Conservation (phyloP, 768 basidiomycete species). For the Amanita subjunquillea region DNA sequence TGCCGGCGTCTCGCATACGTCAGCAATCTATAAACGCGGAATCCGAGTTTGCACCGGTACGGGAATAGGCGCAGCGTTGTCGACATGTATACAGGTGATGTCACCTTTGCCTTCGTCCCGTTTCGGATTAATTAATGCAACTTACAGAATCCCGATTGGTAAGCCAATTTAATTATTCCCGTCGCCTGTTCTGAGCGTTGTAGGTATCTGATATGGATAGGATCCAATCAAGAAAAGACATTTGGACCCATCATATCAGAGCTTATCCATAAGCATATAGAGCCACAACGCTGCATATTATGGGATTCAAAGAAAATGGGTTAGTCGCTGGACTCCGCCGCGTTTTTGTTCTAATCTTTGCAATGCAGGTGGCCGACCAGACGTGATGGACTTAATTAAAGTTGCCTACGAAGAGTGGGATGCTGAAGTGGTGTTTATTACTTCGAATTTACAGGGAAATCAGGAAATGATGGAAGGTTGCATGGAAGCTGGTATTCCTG, state of each 20-base stretch:
- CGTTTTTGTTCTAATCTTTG: neutral
- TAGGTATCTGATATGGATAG: conserved; percentile 80
- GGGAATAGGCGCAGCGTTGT: conserved; percentile 72
- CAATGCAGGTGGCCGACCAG: conserved; percentile 52
- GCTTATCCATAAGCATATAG: conserved; percentile 57
- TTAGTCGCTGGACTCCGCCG: conserved; percentile 7
- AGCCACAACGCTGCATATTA: conserved; percentile 59
- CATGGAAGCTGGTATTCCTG: conserved; percentile 59
- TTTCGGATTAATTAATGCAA: conserved; percentile 1
- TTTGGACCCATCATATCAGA: conserved; percentile 74
- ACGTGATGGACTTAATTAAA: conserved; percentile 68
- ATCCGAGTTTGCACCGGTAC: conserved; percentile 84
- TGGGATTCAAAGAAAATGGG: conserved; percentile 76
- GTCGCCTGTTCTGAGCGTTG: neutral
- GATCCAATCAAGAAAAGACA: conserved; percentile 78
- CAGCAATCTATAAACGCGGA: conserved; percentile 64
- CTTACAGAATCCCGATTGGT: conserved; percentile 38
- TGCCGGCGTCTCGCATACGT: conserved; percentile 76
- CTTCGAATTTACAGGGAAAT: conserved; percentile 71
- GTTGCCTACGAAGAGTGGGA: conserved; percentile 69
- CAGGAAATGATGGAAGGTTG: conserved; percentile 78
- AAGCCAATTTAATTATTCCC: conserved; percentile 9
- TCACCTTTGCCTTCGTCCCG: conserved; percentile 9
- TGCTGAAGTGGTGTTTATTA: conserved; percentile 79
- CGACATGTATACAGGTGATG: conserved; percentile 70